phyloP scores from a whole-genome alignment of 768 basidiomycete species.

The Suillus ampliporus region DNA sequence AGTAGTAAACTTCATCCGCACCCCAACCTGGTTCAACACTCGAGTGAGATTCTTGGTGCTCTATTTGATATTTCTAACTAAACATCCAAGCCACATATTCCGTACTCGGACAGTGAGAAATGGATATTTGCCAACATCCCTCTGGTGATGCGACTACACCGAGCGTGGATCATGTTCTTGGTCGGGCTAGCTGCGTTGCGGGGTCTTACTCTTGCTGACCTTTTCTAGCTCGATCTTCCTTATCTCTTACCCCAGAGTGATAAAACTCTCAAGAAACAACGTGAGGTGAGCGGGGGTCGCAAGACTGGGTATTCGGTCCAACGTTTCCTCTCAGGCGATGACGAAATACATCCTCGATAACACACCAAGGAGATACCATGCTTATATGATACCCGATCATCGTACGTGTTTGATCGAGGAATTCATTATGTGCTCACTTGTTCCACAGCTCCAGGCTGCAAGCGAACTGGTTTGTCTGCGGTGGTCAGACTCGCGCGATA shows the following conservation, averaged over 20 bases:
- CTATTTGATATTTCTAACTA: not conserved
- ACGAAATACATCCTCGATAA: constrained; percentile 50
- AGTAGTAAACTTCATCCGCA: constrained; percentile 63
- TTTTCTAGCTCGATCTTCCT: constrained; percentile 26
- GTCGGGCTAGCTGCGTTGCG: constrained; percentile 37
- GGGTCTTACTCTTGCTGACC: not conserved
- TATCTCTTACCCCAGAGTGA: constrained; percentile 15
- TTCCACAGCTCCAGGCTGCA: constrained; percentile 60
- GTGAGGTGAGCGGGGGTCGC: constrained; percentile 14
- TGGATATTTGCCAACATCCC: constrained; percentile 64
- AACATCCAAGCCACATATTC: constrained; percentile 44
- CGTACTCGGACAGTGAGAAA: constrained; percentile 43
- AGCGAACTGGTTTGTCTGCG: constrained; percentile 44
- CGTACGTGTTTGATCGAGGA: constrained; percentile 39
- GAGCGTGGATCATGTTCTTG: constrained; percentile 54
- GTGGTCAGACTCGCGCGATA: not conserved
- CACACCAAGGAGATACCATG: constrained; percentile 54
- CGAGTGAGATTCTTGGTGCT: constrained; percentile 43
- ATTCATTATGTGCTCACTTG: not conserved
- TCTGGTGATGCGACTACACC: constrained; percentile 54
- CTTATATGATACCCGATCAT: constrained; percentile 56
- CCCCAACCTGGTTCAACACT: constrained; percentile 64
- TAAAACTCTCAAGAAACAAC: constrained; percentile 18
- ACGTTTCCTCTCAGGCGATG: constrained; percentile 39
- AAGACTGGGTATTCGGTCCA: not conserved